phyloP scores from a whole-genome alignment of 2,329 filamentous ascomycete species.

The Hypoxylon sp. region DNA sequence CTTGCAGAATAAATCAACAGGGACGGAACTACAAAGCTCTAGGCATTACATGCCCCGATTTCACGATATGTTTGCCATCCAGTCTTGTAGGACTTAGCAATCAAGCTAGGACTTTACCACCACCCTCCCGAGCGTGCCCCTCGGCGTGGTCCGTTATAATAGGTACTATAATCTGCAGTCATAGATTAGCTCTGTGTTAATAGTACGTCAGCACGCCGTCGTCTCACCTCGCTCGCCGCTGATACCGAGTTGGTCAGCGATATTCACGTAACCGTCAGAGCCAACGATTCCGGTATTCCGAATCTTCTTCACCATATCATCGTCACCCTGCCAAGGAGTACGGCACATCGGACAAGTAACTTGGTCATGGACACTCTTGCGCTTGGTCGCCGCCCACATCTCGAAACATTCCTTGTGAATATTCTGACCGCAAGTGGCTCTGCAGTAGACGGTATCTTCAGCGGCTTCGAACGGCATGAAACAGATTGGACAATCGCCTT shows the following conservation, averaged over 20 bases:
- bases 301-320: conserved; percentile 61
- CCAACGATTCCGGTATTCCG: conserved; percentile 59
- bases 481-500: conserved; percentile 72
- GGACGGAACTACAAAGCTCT: background rate
- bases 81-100: background rate
- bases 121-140: conserved; percentile 16
- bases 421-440: conserved; percentile 68
- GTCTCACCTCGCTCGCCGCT: conserved; percentile 64
- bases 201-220: background rate
- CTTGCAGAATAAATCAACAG: background rate
- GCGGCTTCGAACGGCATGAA: conserved; percentile 62
- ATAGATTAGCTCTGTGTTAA: background rate
- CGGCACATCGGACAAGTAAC: conserved; percentile 75
- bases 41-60: background rate
- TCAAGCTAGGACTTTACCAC: conserved; percentile 15
- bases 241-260: conserved; percentile 72
- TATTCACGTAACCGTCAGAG: conserved; percentile 73
- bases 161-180: conserved; percentile 50
- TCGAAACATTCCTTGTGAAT: conserved; percentile 68
- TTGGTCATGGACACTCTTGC: conserved; percentile 50
- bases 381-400: conserved; percentile 67
- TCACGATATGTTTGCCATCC: background rate
- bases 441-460: conserved; percentile 65
- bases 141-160: conserved; percentile 42
- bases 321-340: conserved; percentile 67